These are phyloP conservation scores for Starmerella asiatica DNA, from an alignment of 805 yeast species.

Conservation along the genomic window DNA sequence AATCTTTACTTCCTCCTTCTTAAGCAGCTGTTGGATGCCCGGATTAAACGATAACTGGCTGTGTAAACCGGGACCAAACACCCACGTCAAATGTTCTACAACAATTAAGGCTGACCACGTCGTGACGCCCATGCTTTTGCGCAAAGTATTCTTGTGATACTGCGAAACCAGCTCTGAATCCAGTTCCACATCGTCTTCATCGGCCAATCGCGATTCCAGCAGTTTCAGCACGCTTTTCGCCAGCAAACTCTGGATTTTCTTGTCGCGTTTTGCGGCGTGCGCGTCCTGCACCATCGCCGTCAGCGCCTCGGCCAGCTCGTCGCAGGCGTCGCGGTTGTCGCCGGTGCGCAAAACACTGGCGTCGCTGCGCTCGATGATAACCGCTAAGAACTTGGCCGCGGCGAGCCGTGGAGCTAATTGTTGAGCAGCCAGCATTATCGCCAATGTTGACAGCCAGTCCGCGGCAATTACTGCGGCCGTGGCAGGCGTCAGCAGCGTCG, in stretches of 20 bases:
- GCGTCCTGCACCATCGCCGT: conserved; percentile 36
- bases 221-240: conserved; percentile 44
- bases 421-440: conserved; percentile 25
- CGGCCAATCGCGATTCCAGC: conserved; percentile 33
- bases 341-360: conserved; percentile 22
- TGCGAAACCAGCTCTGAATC: conserved; percentile 16
- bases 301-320: conserved; percentile 30
- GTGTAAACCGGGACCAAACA: conserved; percentile 27
- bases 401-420: conserved; percentile 41
- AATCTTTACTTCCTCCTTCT: conserved; percentile 15
- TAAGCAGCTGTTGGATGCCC: conserved; percentile 18
- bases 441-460: conserved; percentile 24
- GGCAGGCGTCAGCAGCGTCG: conserved; percentile 20
- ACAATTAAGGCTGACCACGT: conserved; percentile 27
- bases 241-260: conserved; percentile 40
- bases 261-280: conserved; percentile 48
- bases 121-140: conserved; percentile 21
- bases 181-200: conserved; percentile 12
- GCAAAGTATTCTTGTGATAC: conserved; percentile 12
- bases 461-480: conserved; percentile 23
- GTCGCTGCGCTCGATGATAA: conserved; percentile 39
- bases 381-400: conserved; percentile 42
- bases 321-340: conserved; percentile 23
- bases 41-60: conserved; percentile 28
- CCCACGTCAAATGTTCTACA: conserved; percentile 27